phyloP scores from a whole-genome alignment of 2,329 filamentous ascomycete genomes.

The Hawksworthiomyces lignivorus region DNA sequence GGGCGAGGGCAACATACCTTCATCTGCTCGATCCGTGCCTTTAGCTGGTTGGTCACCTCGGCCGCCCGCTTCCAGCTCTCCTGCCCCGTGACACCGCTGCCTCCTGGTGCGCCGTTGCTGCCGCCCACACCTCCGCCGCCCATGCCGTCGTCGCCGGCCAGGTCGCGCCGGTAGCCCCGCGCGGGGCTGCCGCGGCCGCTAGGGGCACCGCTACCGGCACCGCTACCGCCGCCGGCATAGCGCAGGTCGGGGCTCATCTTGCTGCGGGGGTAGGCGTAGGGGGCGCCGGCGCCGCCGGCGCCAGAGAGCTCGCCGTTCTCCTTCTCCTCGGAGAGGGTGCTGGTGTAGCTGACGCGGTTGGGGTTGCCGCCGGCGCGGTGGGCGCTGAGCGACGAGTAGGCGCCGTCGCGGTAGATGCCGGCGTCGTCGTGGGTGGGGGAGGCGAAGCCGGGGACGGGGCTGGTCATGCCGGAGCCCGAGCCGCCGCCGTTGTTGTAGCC shows the following conservation, averaged over 20 bases:
- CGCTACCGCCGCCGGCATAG: constrained; percentile 35
- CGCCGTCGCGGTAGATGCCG: constrained; percentile 50
- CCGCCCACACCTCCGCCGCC: constrained; percentile 10
- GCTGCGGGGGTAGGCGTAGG: constrained; percentile 33
- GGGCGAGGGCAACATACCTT: constrained; percentile 58
- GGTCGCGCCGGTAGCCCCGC: constrained; percentile 39
- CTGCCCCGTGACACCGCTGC: constrained; percentile 36
- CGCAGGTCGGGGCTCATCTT: constrained; percentile 50
- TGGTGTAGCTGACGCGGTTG: constrained; percentile 55
- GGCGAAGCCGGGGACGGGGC: constrained; percentile 29
- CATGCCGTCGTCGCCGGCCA: constrained; percentile 11
- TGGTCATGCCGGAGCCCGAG: constrained; percentile 5
- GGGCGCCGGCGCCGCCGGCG: constrained; percentile 6
- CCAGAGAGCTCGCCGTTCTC: constrained; percentile 54
- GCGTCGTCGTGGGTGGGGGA: constrained; percentile 52
- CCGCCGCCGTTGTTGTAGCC: background rate
- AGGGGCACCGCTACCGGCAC: constrained; percentile 39
- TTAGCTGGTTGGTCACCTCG: constrained; percentile 94
- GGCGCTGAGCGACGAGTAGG: constrained; percentile 25
- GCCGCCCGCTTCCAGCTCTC: constrained; percentile 97
- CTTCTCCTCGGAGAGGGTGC: constrained; percentile 66
- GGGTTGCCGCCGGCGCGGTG: too few relatives aligned
- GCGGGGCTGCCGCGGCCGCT: constrained; percentile 55
- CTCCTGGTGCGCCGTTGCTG: constrained; percentile 9
- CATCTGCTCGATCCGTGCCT: constrained; percentile 98